Evolutionary conservation across 2,329 filamentous ascomycete species (phyloP).

Genomic region (Xylariaceae sp.): DNA sequence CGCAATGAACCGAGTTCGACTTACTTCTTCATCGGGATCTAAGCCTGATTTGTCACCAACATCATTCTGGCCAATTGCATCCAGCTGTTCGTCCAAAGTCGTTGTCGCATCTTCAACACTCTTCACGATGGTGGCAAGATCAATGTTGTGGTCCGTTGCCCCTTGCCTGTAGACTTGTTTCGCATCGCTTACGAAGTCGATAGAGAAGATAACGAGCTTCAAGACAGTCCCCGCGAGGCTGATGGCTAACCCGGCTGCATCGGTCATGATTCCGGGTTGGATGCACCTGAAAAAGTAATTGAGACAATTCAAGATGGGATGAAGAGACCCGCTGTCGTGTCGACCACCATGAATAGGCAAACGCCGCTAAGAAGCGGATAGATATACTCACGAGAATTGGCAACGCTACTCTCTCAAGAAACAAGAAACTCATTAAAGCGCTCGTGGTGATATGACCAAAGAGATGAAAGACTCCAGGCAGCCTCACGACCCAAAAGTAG

Average conservation of each 20-base stretch:
- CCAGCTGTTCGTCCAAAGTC: slow-evolving; percentile 25
- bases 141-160: slow-evolving; percentile 26
- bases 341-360: too few relatives aligned
- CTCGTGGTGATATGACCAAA: too few relatives aligned
- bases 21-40: slow-evolving; percentile 21
- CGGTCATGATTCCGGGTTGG: slow-evolving; percentile 7
- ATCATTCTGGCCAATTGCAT: background rate
- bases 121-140: slow-evolving; percentile 23
- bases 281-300: background rate
- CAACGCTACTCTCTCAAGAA: too few relatives aligned
- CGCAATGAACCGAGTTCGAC: too few relatives aligned
- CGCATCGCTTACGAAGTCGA: slow-evolving; percentile 29
- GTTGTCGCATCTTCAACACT: slow-evolving; percentile 26
- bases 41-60: background rate
- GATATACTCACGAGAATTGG: too few relatives aligned
- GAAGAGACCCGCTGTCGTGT: too few relatives aligned
- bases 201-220: slow-evolving; percentile 29
- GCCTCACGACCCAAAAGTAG: too few relatives aligned
- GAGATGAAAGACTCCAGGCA: too few relatives aligned
- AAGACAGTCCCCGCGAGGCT: slow-evolving; percentile 27
- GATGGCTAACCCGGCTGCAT: slow-evolving; percentile 28
- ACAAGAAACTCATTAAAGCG: too few relatives aligned
- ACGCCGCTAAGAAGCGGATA: too few relatives aligned
- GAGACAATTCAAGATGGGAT: background rate
- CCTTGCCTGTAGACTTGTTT: slow-evolving; percentile 34